Conservation (phyloP, 2,329 filamentous ascomycete genomes). For the Hirsutella thompsonii region DNA sequence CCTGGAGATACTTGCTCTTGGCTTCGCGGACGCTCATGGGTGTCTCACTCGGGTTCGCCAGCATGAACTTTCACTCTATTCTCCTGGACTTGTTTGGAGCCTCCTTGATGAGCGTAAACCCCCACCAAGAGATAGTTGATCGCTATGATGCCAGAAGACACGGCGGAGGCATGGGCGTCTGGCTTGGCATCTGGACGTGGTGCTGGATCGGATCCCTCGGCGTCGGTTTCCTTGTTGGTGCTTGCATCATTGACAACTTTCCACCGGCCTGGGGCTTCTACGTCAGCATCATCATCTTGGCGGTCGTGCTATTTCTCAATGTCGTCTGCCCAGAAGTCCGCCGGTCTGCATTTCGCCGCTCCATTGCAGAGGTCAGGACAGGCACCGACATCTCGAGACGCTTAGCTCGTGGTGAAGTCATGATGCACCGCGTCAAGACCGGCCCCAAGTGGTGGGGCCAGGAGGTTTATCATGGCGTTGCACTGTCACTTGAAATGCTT, state of each 20-base stretch:
- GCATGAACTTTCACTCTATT: constrained; percentile 63
- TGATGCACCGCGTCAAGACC: constrained; percentile 59
- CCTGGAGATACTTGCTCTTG: constrained; percentile 49
- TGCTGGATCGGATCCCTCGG: constrained; percentile 61
- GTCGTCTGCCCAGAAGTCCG: constrained; percentile 61
- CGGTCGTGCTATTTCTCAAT: constrained; percentile 53
- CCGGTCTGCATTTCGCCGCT: constrained; percentile 54
- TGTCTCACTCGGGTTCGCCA: constrained; percentile 57
- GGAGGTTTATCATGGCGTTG: constrained; percentile 58
- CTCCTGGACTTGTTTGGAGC: constrained; percentile 66
- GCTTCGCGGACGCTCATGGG: constrained; percentile 54
- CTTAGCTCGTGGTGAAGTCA: constrained; percentile 60
- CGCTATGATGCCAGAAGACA: constrained; percentile 57
- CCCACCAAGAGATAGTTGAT: constrained; percentile 59
- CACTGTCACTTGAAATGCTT: constrained; percentile 57
- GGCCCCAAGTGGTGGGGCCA: constrained; percentile 68
- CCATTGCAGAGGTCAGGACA: constrained; percentile 49
- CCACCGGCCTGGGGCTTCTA: constrained; percentile 67
- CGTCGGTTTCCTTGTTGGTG: constrained; percentile 60
- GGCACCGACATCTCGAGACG: constrained; percentile 39
- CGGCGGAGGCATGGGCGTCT: constrained; percentile 68
- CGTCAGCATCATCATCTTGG: constrained; percentile 54
- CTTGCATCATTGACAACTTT: constrained; percentile 50
- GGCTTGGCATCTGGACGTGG: constrained; percentile 69
- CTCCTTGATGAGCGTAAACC: constrained; percentile 57